phyloP scores from a whole-genome alignment of 1,284 basidiomycete species.

The Inonotus hispidus region DNA sequence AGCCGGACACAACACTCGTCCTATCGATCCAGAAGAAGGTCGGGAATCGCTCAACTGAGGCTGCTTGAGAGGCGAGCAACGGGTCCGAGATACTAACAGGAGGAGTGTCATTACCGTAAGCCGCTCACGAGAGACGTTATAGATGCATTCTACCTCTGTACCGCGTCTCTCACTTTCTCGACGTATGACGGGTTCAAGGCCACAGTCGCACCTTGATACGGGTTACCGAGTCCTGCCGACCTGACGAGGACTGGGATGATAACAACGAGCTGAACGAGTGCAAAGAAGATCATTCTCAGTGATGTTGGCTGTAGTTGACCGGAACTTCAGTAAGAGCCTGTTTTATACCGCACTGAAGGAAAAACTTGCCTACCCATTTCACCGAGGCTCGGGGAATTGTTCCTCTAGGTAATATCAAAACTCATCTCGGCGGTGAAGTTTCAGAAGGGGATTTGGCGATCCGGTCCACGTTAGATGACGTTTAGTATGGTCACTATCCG shows the following conservation, averaged over 20 bases:
- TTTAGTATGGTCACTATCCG: no score
- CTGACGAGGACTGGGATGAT: slow-evolving; percentile 8
- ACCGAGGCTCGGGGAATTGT: slow-evolving; percentile 12
- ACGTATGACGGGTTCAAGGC: slow-evolving; percentile 18
- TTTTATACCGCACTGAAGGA: slow-evolving; percentile 9
- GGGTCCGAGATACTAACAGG: slow-evolving; percentile 16
- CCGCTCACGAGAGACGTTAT: not conserved
- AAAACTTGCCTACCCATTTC: not conserved
- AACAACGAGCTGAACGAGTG: not conserved
- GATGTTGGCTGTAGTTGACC: not conserved
- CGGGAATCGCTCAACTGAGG: slow-evolving; percentile 13
- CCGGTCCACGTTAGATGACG: no score
- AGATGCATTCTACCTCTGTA: not conserved
- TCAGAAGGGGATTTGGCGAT: no score
- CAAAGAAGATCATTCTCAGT: no score
- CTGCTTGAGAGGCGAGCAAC: slow-evolving; percentile 14
- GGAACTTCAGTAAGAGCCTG: not conserved
- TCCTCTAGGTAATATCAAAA: no score
- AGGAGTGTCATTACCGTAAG: not conserved
- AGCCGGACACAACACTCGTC: slow-evolving; percentile 7
- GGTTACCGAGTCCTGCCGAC: slow-evolving; percentile 14
- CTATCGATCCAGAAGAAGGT: slow-evolving; percentile 22
- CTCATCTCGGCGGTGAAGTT: no score
- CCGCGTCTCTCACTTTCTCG: slow-evolving; percentile 10
- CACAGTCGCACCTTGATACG: slow-evolving; percentile 11